These are phyloP conservation scores for Cyamopsis tetragonoloba DNA, from an alignment of 306 rosid genomes.

Conservation along the genomic window DNA sequence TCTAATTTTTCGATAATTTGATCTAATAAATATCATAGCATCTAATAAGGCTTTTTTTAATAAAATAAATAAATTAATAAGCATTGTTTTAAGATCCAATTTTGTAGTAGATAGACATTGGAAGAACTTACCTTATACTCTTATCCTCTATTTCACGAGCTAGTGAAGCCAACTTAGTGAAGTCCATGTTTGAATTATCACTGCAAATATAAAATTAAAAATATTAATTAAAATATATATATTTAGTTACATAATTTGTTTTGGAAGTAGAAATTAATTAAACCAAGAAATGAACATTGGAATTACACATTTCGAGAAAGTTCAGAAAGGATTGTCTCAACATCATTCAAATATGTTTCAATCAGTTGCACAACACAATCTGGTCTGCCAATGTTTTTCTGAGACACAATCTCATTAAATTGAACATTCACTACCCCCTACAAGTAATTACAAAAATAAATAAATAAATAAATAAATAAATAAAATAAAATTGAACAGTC, in stretches of 20 bases:
- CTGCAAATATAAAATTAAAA: slow-evolving; percentile 25
- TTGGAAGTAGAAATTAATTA: slow-evolving; percentile 10
- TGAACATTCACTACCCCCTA: slow-evolving; percentile 47
- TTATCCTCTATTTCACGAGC: slow-evolving; percentile 37
- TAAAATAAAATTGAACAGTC: no score
- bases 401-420: slow-evolving; percentile 33
- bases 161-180: slow-evolving; percentile 34
- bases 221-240: slow-evolving; percentile 15
- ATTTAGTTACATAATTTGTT: neutral
- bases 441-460: slow-evolving; percentile 18
- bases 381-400: slow-evolving; percentile 22
- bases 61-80: no score
- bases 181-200: slow-evolving; percentile 33
- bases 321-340: slow-evolving; percentile 39
- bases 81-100: neutral
- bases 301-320: slow-evolving; percentile 40
- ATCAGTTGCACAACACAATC: slow-evolving; percentile 32
- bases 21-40: no score
- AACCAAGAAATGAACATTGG: slow-evolving; percentile 2
- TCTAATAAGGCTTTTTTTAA: no score
- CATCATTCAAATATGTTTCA: slow-evolving; percentile 35
- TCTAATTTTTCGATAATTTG: no score
- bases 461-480: no score
- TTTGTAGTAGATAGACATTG: neutral
- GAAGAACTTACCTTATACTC: slow-evolving; percentile 51